Evolutionary conservation across 331 rosid genomes (phyloP), one percentile per base, ranked within the genome.

Genomic region (Rosa hybrid): DNA sequence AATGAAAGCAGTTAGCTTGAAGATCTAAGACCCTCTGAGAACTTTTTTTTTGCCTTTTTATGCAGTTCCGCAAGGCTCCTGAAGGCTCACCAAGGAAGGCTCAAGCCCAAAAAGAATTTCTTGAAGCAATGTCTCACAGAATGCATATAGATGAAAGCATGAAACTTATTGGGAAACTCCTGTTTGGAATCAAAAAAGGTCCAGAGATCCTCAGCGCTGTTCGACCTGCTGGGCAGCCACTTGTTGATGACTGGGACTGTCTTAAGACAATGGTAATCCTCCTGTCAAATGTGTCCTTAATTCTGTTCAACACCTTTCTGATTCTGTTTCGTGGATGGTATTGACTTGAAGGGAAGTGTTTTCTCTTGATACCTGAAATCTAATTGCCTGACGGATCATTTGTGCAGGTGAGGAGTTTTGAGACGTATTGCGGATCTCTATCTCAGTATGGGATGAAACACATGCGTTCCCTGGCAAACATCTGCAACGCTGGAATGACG

Each of bases 381-480:
- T 48, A 30, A 2, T 70, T 44, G 2, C 2, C 9, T 72, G 25
- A 53, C 69, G 54, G 57, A 3, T 34, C 53, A 21, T 39, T 65
- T 54, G 72, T 80, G 78, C 85, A 96, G 99, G 99, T 96, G 72
- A 89, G 97, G 80, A 87, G 87, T 84, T 96, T 88, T 77, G 99
- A 96, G 99, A 88, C 94, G 44, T 81, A 86, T 30, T 96, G 99
- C 39, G 99, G 98, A 87, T 87, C 98, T 25, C 81, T 96, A 41
- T 96, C 99, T 50, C 97, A 96, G 59, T 96, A 96, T 59, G 99
- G 99, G 67, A 96, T 96, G 98, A 96, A 96, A 64, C 97, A 93
- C 74, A 93, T 93, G 99, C 85, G 98, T 59, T 90, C 99, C 79
- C 87, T 96, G 27, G 98, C 97, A n/a, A 96, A 93, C 91, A 80